Base-by-base conservation (phyloP, 1,284 basidiomycete genomes). In the Leccinum pallidistipes region DNA sequence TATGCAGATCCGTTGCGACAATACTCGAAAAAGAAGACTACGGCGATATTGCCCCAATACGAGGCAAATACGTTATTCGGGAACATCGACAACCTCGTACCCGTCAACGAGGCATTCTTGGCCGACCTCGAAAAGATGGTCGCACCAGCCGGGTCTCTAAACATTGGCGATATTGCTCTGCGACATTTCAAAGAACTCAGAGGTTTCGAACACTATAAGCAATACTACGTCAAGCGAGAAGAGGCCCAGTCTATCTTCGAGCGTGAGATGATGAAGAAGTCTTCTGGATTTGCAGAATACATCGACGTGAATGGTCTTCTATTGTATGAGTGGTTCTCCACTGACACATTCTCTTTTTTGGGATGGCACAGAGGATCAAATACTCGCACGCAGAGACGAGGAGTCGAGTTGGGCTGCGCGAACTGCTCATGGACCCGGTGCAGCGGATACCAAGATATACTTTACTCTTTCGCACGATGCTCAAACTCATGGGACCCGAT, bases 371-470 rank as follows among this genome's bases (percentile, higher is more conserved):
- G 93, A 87, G 89, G 58, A 92, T 94, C 67, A 97, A 97, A 80
- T 95, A 96, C 71, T 88, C 92, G 64, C 87, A 88, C 3, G 83
- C 88, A 12, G 95, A 95, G 61, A 80, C 87, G 40, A 86, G 84
- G 65, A 97, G 95, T 71, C 88, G 91, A 62, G 86, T 96, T 55
- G 95, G 97, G 12, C 81, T 99, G 47, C 86, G 94, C 21, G 97
- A 99, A 75, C 85, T 99, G 49, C 82, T 99, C 49, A 98, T 98
- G 87, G 97, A 99, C 71, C 97, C 97, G n/a, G 94, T 98, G n/a
- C 97, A 99, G 75, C 89, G 97, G 31, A 94, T 99, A 65, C 96
- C 97, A 1, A 84, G 97, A 60, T 99, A 99, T 77, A 97, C 94
- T 2, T 82, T 99, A 27, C 83, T 99, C 65, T 94, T 98, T 76